Base-by-base conservation (phyloP, 768 basidiomycete genomes). In the Boletus subcaerulescens region DNA sequence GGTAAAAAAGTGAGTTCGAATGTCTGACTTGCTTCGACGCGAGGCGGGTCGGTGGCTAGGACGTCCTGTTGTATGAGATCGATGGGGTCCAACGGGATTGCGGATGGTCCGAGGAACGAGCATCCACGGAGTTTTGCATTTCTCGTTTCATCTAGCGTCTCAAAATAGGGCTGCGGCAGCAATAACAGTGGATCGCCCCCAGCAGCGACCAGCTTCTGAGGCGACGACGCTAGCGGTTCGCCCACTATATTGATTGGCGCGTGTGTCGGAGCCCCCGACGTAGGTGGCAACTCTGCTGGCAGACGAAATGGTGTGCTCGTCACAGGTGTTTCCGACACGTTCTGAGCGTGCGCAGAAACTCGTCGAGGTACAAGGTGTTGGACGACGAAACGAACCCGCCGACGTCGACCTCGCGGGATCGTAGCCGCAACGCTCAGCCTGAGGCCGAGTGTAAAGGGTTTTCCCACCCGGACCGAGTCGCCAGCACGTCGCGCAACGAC, bases 1-100 rank as follows among this genome's bases (percentile, higher is more conserved):
- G 87, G 79, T 38, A 89, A 48, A 55, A 82, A 93, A 10, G 80
- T 74, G 46, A 90, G 71, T 48, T 84, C 80, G 53, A 91, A 90
- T 20, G 84, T 79, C 61, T 81, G 80, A 9, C 75, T 76, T 3
- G 69, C 73, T 49, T 77, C 70, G 9, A 69, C 68, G 53, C 71
- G 77, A 35, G 63, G 52, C 58, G 32, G 22, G 41, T 62, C 57
- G 40, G 33, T 33, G 22, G 39, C 55, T 51, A 52, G 29, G 20
- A 33, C 14, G 26, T 42, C 48, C 7, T 52, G 57, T 5, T 58
- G 57, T 17, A 39, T 48, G 31, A 83, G 65, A 40, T 76, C 73
- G 33, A 83, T 60, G 1, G 73, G 63, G 5, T 80, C 77, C 2
- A 86, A 64, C 24, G 73, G 69, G n/a, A 79, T 48, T 4, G 75